Conservation (phyloP, 257 asterid genomes). For the Solanum medicagineum region DNA sequence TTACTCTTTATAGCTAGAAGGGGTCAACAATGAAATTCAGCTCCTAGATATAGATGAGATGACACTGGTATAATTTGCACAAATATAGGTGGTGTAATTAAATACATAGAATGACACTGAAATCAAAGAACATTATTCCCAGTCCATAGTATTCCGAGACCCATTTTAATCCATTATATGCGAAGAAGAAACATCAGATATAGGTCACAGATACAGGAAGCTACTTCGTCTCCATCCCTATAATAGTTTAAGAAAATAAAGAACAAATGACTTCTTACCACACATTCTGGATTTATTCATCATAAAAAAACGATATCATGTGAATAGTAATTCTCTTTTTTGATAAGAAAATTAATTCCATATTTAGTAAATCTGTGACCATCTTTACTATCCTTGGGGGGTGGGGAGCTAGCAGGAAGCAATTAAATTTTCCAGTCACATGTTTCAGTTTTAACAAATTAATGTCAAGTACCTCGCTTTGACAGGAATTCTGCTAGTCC, state of each 20-base stretch:
- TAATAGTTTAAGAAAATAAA: not conserved
- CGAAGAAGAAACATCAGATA: not conserved
- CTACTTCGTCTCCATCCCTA: not conserved
- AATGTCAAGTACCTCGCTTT: constrained; percentile 54
- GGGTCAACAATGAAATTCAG: not conserved
- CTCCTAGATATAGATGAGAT: not conserved
- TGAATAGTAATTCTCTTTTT: not conserved
- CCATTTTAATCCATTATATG: not conserved
- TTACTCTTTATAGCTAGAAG: not conserved
- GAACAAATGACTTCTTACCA: not conserved
- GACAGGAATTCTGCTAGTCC: constrained; percentile 55
- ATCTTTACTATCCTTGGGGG: not conserved
- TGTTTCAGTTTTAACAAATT: not conserved
- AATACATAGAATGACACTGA: not conserved
- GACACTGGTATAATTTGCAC: not conserved
- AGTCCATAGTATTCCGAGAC: not conserved
- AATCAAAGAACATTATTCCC: not conserved
- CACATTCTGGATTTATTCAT: not conserved
- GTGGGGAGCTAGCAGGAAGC: not conserved
- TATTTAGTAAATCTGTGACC: not conserved
- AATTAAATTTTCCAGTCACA: not conserved
- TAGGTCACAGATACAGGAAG: not conserved
- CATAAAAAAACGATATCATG: not conserved
- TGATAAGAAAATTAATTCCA: not conserved
- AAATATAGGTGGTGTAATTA: not conserved